phyloP scores from a whole-genome alignment of 805 yeast genomes.

The Saccharomyces kudriavzevii region DNA sequence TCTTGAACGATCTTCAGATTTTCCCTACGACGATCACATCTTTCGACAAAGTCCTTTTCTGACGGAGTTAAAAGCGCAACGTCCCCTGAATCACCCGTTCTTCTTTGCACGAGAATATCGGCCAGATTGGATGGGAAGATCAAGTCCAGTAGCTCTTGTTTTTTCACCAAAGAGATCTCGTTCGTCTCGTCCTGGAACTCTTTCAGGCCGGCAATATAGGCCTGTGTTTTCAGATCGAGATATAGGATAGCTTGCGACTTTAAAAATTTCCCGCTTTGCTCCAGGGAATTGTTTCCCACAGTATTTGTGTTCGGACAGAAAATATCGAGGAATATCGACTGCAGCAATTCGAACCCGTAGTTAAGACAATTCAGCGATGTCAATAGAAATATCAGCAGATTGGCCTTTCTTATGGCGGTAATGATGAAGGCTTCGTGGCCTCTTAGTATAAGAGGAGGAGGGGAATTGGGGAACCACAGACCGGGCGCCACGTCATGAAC shows the following conservation, averaged over 20 bases:
- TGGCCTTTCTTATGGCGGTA: slow-evolving; percentile 66
- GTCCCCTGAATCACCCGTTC: slow-evolving; percentile 9
- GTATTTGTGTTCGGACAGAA: slow-evolving; percentile 62
- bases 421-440: slow-evolving; percentile 43
- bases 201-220: slow-evolving; percentile 81
- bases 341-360: slow-evolving; percentile 78
- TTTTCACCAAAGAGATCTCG: slow-evolving; percentile 7
- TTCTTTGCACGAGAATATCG: slow-evolving; percentile 25
- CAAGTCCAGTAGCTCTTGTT: slow-evolving; percentile 56
- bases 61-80: slow-evolving; percentile 48
- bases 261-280: slow-evolving; percentile 44
- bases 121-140: slow-evolving; percentile 65
- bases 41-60: slow-evolving; percentile 67
- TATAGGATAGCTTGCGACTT: slow-evolving; percentile 75
- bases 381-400: slow-evolving; percentile 79
- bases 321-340: slow-evolving; percentile 76
- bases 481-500: slow-evolving; percentile 67
- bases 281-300: slow-evolving; percentile 10
- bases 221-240: slow-evolving; percentile 89
- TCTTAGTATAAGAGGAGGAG: slow-evolving; percentile 48
- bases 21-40: slow-evolving; percentile 66
- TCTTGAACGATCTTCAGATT: slow-evolving; percentile 42
- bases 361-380: slow-evolving; percentile 80
- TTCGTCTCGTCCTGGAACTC: slow-evolving; percentile 13
- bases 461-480: slow-evolving; percentile 55